Base-by-base conservation (phyloP, 1,284 basidiomycete genomes). In the Pascua guehoae region DNA sequence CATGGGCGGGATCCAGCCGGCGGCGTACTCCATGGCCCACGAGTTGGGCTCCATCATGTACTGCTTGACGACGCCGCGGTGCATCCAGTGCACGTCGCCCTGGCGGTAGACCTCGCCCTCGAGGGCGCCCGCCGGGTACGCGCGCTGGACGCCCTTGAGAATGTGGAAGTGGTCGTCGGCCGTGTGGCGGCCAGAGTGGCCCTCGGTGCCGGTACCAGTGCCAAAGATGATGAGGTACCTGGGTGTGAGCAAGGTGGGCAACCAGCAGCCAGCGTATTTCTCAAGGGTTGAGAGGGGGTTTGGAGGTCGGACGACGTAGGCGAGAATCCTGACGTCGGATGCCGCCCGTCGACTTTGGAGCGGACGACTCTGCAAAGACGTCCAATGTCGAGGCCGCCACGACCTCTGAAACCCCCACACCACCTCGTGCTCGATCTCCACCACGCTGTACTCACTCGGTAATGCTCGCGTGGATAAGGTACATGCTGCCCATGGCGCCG, bases 11-110 rank as follows among this genome's bases (percentile, higher is more conserved):
- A 93, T 92, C 89, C 90, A 94, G 42, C 89, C 95, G 75, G 88
- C 79, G 46, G 94, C 95, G 66, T 96, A 91, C 77, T 98, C 95
- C 63, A 98, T 79, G 4, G 95, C 95, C 78, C 91, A 98, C 73
- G 90, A 94, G 12, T 89, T 90, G 64, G 93, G 85, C 67, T 91
- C 90, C 89, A 98, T 95, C 77, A 91, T 92, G 80, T 98, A 98
- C 78, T 98, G 96, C 81, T 96, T 97, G 53, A 87, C 88, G 1
- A 83, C 81, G 8, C 92, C 92, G 38, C 95, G 81, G 10, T 81
- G 84, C 57, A 98, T 79, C 72, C 88, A 83, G 76, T 98, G 90
- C 10, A 96, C 87, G 54, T 84, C 85, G 7, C 95, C 95, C 2
- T 91, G 80, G 3, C 80, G 78, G 75, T 98, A 98, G 41, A 84